Evolutionary conservation across 2,329 filamentous ascomycete species (phyloP), one percentile per base, ranked within the genome.

Genomic region (Verticillium albo-atrum): DNA sequence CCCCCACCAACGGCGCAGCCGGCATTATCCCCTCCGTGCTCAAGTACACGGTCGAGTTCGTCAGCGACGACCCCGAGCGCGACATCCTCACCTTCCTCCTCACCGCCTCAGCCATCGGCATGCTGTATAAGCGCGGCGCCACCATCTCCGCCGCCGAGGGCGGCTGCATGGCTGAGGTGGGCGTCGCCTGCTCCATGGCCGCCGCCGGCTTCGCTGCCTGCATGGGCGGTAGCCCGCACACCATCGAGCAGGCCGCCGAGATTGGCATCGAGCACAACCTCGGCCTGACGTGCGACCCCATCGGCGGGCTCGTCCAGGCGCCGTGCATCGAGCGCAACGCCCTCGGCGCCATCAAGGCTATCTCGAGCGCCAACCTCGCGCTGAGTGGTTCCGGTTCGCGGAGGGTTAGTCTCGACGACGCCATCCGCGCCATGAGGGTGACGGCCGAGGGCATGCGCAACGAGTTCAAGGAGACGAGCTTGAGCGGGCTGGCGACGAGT

Each of bases 261-360:
- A 82, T 82, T 58, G 79, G 79, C 52, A 82, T 82, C 62, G 79
- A 82, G 66, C 79, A 82, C 64, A 82, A 82, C 63, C 72, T 82
- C 0, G 79, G 79, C 2, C 61, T 82, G 32, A 81, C 79, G 0
- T 82, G 79, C 61, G 79, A 82, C 54, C 79, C 79, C 4, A 81
- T 81, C 59, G 79, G 77, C 5, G 78, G 79, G 0, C 69, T 81
- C 3, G 79, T 82, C 1, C 79, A 81, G 66, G 79, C 79, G 3
- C 79, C 79, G 1, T 82, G 79, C 64, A 81, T 82, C 60, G 79
- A 82, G 70, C 70, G 79, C 30, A 82, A 82, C 63, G 79, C 79
- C 0, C 69, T 82, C 12, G 79, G 79, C 15, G 78, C 79, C 37
- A 75, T 81, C 66, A 82, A 82, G 66, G 79, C 79, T 57, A 79